Percentiles rank a stretch among this genome's conserved stretches.
Evolutionary conservation across 495 filamentous ascomycete species (phyloP).

Genomic region (Astrothelium macrocarpum): DNA sequence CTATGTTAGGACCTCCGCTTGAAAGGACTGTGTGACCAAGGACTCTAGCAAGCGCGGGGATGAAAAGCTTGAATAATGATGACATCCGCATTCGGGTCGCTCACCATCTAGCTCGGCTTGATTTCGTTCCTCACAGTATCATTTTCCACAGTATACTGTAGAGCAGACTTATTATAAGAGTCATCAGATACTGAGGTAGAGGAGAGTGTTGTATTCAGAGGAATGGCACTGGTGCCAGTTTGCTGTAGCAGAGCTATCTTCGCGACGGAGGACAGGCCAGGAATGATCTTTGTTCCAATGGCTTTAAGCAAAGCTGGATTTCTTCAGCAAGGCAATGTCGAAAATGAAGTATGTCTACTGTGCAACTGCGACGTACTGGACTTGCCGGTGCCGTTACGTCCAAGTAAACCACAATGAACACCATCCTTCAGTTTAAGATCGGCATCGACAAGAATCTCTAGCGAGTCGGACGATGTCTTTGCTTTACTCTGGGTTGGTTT

Average conservation of each 20-base stretch:
- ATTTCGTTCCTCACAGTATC: conserved; percentile 52
- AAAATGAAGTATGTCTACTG: neutral
- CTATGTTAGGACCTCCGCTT: conserved; percentile 43
- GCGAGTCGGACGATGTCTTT: conserved; percentile 43
- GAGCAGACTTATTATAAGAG: conserved; percentile 35
- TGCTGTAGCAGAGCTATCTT: conserved; percentile 65
- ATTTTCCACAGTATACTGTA: conserved; percentile 59
- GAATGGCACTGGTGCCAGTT: conserved; percentile 32
- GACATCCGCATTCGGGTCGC: conserved; percentile 11
- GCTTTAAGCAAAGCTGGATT: conserved; percentile 56
- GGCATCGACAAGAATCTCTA: conserved; percentile 59
- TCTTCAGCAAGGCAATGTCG: conserved; percentile 7
- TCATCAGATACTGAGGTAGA: conserved; percentile 12
- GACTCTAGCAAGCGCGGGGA: neutral
- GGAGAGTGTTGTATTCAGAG: conserved; percentile 22
- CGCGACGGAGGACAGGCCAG: conserved; percentile 60
- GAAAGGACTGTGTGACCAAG: conserved; percentile 28
- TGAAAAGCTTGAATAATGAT: neutral
- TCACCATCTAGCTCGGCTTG: conserved; percentile 47
- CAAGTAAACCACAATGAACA: conserved; percentile 61
- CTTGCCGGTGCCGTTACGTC: conserved; percentile 72
- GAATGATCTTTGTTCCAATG: conserved; percentile 67
- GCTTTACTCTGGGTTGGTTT: conserved; percentile 40
- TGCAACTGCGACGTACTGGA: conserved; percentile 46
- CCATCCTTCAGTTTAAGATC: conserved; percentile 61